Evolutionary conservation across 306 rosid genomes (phyloP), one percentile per base, ranked within the genome.

Genomic region (Citrullus colocynthis): DNA sequence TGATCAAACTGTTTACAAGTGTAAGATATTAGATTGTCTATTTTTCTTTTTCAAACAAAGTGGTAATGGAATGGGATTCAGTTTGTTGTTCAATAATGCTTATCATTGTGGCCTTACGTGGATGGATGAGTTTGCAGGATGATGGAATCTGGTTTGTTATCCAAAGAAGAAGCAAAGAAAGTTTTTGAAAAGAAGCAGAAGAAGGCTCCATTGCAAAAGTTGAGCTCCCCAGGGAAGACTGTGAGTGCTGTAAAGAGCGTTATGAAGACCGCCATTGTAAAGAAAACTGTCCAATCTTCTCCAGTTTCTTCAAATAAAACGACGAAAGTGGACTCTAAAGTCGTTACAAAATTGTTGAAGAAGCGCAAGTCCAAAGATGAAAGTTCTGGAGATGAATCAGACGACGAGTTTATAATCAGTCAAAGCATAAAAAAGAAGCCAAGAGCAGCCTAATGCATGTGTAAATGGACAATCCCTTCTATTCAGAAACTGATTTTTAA

Each of bases 91-190:
- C 36, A n/a, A 36, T 37, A 17, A 4, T 75, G 30, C 51, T 18
- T 28, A 75, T 39, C 18, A 57, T 8, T 52, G 36, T 54, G 64
- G 32, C 11, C 9, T 73, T 72, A 8, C 21, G 20, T 36, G 39
- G n/a, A 51, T 74, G 49, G 54, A 37, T 39, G 51, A 6, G 55
- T 45, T 9, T 84, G 69, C 90, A 94, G 96, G 97, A 82, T 92
- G 93, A 91, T 94, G 98, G 98, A 94, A 57, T 87, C 90, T 4
- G 98, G 96, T 56, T 90, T 94, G 85, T 88, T 94, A 83, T 71
- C 95, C 41, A 81, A 87, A 80, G 91, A 87, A n/a, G 73, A 81
- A 73, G 97, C 97, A 12, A 82, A 79, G 86, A 78, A 81, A 86
- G 90, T 85, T 75, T 83, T 48, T 65, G 91, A 91, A 67, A 89